Evolutionary conservation across 441 rosid genomes (phyloP).

Genomic region (Monsonia emarginata): DNA sequence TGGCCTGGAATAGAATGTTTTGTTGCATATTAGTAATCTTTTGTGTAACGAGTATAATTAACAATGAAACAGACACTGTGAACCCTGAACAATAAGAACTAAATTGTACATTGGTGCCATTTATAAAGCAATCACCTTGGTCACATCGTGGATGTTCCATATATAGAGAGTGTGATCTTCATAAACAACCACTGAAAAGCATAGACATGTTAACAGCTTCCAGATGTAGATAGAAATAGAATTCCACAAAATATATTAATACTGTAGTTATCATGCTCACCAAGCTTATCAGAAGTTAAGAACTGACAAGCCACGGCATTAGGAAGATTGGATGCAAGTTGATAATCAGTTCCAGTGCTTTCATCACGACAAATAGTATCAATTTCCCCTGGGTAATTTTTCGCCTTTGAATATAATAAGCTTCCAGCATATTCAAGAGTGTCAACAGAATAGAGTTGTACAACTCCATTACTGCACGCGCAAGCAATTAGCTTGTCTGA

Average conservation of each 20-base stretch:
- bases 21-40: conserved; percentile 9
- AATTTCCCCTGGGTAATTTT: conserved; percentile 24
- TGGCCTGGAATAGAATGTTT: conserved; percentile 41
- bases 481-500: conserved; percentile 66
- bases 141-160: conserved; percentile 61
- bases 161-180: conserved; percentile 62
- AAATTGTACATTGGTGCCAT: not conserved
- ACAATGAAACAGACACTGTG: not conserved
- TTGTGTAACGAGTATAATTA: conserved; percentile 1
- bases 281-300: conserved; percentile 48
- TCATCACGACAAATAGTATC: conserved; percentile 15
- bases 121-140: conserved; percentile 38
- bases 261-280: conserved; percentile 32
- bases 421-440: conserved; percentile 40
- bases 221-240: conserved; percentile 4
- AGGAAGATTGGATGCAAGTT: conserved; percentile 29
- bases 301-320: conserved; percentile 86
- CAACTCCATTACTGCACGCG: conserved; percentile 63
- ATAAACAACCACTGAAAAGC: conserved; percentile 58
- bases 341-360: conserved; percentile 23
- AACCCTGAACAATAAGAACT: conserved; percentile 13
- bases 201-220: conserved; percentile 19
- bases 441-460: conserved; percentile 39
- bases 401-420: conserved; percentile 45
- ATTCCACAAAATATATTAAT: not conserved